Evolutionary conservation across 2,329 filamentous ascomycete species (phyloP), one percentile per base, ranked within the genome.

Genomic region (Ophiocordyceps camponoti-saundersi): DNA sequence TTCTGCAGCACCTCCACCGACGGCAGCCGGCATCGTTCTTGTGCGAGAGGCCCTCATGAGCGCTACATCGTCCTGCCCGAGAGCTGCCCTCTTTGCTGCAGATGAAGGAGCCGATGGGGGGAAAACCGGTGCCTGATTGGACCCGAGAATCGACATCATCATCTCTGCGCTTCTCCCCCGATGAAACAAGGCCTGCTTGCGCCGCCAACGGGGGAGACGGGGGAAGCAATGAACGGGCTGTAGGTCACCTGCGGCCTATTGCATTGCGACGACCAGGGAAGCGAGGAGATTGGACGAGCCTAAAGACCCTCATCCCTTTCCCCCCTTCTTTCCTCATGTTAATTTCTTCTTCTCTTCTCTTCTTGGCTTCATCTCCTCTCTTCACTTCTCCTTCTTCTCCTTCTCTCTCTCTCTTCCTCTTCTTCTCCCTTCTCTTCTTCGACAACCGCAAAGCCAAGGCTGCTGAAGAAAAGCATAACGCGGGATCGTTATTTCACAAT

Each of bases 1-100:
- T 85, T 85, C 62, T 80, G 83, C 60, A 71, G 75, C 52, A 85
- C 79, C 2, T 77, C 77, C 1, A 68, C 80, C 46, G 82, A 87
- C 55, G 81, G 80, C 48, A 75, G 68, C 57, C 71, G 69, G 51
- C 71, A 77, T 48, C 63, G 69, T 30, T 67, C 72, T 30, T 87
- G 82, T 54, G 57, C 72, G 6, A 70, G 72, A 48, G 74, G 80
- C 0, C 82, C 82, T 26, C 82, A 87, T 59, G 82, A 86, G 60
- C 72, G 82, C 52, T 85, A 82, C 55, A 85, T 87, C 54, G 74
- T 86, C 42, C 65, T 82, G 26, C 75, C 78, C 12, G 80, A 79
- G 47, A 73, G 72, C 56, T 84, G 68, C 52, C 68, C 68, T 3
- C 56, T 71, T 6, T 71, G 68, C 52, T 60, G 59, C 41, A 57